Evolutionary conservation across 495 filamentous ascomycete species (phyloP), one percentile per base, ranked within the genome.

Genomic region (Hypoxylon fragiforme): DNA sequence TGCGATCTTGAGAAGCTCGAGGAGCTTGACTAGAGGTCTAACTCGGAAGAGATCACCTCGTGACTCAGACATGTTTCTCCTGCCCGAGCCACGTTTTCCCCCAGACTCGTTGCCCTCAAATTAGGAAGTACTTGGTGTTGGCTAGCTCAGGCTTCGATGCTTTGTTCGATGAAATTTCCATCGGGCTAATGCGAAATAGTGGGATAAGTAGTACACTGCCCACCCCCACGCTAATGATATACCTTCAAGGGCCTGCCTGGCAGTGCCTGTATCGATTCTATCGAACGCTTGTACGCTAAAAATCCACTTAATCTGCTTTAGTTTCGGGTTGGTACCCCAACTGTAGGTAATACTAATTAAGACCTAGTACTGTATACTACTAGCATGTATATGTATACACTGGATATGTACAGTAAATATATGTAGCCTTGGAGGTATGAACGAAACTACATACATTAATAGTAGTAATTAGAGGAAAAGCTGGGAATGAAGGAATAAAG

Each of bases 91-190:
- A 61, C 58, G 51, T 62, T 62, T 56, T 62, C 51, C 58, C 54
- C 57, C 57, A 46, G 50, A 54, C 40, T 44, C 57, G 24, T 56
- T 47, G 40, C 46, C 56, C 36, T 52, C 34, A 47, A 40, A 24
- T 45, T 49, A 57, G 52, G 57, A 54, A 36, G 47, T 41, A 28
- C 19, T 51, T 42, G 42, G 47, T 55, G 22, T 48, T 43, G 42
- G 47, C 44, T 57, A 62, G 58, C 44, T 62, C 58, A 57, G 58
- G 58, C 52, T 62, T 62, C 48, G 37, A 62, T 52, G 46, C 46
- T 61, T 61, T 26, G 45, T 51, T 60, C 51, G 57, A 56, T 49
- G 22, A 56, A 56, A 49, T 49, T 57, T 53, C 52, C 52, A 57
- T 62, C 58, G 57, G 58, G 43, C 58, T 57, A 62, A 62, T 56